A percentile compares a stretch with the other conserved stretches of the same genome.
phyloP scores from a whole-genome alignment of 768 basidiomycete species.

The Leccinum obscurum region DNA sequence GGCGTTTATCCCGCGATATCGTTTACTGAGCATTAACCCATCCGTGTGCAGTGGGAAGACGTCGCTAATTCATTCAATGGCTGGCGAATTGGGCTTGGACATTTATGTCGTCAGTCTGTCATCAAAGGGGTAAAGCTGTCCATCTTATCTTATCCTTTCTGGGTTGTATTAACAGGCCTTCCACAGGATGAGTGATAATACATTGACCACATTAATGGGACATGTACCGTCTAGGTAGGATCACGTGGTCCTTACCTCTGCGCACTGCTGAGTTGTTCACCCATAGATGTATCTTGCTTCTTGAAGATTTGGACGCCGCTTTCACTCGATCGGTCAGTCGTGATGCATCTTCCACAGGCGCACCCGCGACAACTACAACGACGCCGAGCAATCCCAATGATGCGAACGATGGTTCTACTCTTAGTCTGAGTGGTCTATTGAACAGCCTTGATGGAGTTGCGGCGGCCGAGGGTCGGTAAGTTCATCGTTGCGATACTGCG shows the following conservation, averaged over 20 bases:
- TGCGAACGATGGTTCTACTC: constrained; percentile 72
- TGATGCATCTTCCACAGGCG: constrained; percentile 76
- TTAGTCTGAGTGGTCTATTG: constrained; percentile 81
- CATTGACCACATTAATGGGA: constrained; percentile 82
- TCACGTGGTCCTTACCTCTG: constrained; percentile 6
- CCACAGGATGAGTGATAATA: constrained; percentile 86
- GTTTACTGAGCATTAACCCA: constrained; percentile 15
- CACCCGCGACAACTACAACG: constrained; percentile 51
- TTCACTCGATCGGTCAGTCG: constrained; percentile 87
- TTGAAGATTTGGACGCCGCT: constrained; percentile 92
- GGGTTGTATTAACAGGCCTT: constrained; percentile 12
- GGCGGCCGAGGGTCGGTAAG: constrained; percentile 83
- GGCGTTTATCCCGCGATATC: constrained; percentile 5
- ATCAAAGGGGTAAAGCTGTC: constrained; percentile 68
- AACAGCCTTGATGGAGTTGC: constrained; percentile 88
- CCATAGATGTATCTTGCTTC: constrained; percentile 81
- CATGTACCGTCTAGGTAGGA: constrained; percentile 79
- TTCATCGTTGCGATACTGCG: constrained; percentile 17
- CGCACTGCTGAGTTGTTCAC: constrained; percentile 9
- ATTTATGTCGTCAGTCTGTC: constrained; percentile 91
- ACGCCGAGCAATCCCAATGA: constrained; percentile 46
- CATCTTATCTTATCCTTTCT: constrained; percentile 1
- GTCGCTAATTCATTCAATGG: constrained; percentile 81
- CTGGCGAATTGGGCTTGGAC: constrained; percentile 83
- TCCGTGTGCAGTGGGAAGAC: constrained; percentile 67